phyloP scores from a whole-genome alignment of 1,284 basidiomycete genomes.

The Irpex lacteus region DNA sequence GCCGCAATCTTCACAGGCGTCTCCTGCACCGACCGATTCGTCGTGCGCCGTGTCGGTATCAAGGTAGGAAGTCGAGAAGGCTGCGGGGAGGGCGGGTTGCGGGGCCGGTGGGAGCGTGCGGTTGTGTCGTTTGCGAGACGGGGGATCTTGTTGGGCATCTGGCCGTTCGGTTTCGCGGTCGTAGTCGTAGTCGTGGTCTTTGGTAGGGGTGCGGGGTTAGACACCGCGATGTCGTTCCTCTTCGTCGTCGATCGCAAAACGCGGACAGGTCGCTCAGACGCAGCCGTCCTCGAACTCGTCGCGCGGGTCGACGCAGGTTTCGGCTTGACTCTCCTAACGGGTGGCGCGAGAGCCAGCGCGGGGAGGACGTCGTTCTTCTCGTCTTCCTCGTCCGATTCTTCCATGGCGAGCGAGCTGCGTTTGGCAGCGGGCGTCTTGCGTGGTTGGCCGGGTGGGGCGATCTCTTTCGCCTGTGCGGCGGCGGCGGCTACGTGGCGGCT shows the following conservation, averaged over 20 bases:
- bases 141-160: slow-evolving; percentile 75
- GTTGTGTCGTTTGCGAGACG: slow-evolving; percentile 58
- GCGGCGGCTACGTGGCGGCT: slow-evolving; percentile 70
- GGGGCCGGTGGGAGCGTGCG: slow-evolving; percentile 39
- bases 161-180: slow-evolving; percentile 31
- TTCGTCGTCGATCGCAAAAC: slow-evolving; percentile 68
- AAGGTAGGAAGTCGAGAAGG: slow-evolving; percentile 74
- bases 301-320: slow-evolving; percentile 41
- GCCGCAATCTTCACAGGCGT: slow-evolving; percentile 37
- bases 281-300: slow-evolving; percentile 46
- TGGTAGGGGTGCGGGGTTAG: slow-evolving; percentile 25
- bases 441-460: slow-evolving; percentile 78
- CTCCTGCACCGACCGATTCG: slow-evolving; percentile 50
- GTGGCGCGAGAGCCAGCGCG: slow-evolving; percentile 48
- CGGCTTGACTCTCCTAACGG: slow-evolving; percentile 30
- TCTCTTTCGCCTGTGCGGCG: slow-evolving; percentile 61
- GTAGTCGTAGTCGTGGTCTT: slow-evolving; percentile 17
- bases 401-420: slow-evolving; percentile 47
- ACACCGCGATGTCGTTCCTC: slow-evolving; percentile 36
- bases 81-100: slow-evolving; percentile 52
- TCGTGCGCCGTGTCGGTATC: slow-evolving; percentile 46
- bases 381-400: slow-evolving; percentile 55
- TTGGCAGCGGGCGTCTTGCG: slow-evolving; percentile 81
- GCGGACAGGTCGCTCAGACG: slow-evolving; percentile 68
- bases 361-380: slow-evolving; percentile 66